Conservation (phyloP, 495 filamentous ascomycete genomes). For the Mycothermus thermophilus region DNA sequence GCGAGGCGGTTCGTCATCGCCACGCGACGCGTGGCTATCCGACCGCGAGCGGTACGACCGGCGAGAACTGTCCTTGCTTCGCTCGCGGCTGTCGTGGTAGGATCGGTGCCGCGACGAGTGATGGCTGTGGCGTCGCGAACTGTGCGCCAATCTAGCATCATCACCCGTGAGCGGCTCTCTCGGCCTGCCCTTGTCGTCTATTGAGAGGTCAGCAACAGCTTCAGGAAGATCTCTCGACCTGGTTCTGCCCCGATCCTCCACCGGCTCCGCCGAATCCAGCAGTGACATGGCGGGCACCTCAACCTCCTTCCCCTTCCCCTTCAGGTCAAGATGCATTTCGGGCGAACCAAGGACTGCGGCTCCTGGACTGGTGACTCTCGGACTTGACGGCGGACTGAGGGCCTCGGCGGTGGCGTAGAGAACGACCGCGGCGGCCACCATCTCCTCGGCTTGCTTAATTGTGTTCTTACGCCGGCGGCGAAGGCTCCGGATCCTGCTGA, state of each 20-base stretch:
- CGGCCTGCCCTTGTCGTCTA: conserved; percentile 29
- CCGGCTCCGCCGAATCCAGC: conserved; percentile 7
- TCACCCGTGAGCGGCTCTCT: conserved; percentile 19
- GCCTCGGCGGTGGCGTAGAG: conserved; percentile 31
- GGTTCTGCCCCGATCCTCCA: conserved; percentile 16
- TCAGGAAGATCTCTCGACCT: conserved; percentile 18
- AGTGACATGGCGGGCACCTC: conserved; percentile 13
- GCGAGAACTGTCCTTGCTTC: conserved; percentile 15
- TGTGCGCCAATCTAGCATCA: conserved; percentile 13
- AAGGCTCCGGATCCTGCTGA: conserved; percentile 25
- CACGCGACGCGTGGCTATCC: conserved; percentile 21
- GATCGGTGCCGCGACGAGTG: conserved; percentile 22
- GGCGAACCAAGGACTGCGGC: conserved; percentile 15
- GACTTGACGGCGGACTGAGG: conserved; percentile 24
- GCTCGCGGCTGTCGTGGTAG: conserved; percentile 15
- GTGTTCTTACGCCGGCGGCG: conserved; percentile 26
- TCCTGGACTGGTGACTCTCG: conserved; percentile 15
- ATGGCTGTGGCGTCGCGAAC: conserved; percentile 23
- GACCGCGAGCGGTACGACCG: conserved; percentile 20
- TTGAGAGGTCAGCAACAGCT: conserved; percentile 33
- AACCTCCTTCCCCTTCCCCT: conserved; percentile 22
- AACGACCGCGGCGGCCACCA: conserved; percentile 34
- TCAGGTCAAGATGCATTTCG: conserved; percentile 20
- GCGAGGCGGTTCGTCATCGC: conserved; percentile 19
- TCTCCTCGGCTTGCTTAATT: conserved; percentile 30